Evolutionary conservation across 805 yeast species (phyloP).

Genomic region (Metschnikowia amazonensis): DNA sequence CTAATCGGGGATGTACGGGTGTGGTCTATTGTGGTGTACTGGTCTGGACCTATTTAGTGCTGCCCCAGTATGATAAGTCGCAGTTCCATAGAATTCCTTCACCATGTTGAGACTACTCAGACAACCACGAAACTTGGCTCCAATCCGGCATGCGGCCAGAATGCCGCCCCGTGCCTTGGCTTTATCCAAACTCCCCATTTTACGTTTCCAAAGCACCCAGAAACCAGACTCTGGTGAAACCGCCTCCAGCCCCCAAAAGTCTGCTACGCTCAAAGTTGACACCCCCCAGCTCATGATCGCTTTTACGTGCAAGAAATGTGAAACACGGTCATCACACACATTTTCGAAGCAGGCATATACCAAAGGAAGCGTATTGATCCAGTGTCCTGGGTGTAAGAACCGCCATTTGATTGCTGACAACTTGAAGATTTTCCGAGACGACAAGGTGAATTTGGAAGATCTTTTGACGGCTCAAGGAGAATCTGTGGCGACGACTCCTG

Average conservation of each 20-base stretch:
- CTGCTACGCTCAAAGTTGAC: constrained; percentile 48
- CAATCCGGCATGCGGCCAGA: not conserved
- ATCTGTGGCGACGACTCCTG: constrained; percentile 55
- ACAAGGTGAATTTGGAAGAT: constrained; percentile 72
- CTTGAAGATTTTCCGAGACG: constrained; percentile 70
- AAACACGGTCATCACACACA: constrained; percentile 79
- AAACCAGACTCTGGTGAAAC: not conserved
- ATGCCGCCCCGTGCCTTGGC: not conserved
- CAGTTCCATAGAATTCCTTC: not conserved
- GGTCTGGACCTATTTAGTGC: no score
- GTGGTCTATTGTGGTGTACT: not conserved
- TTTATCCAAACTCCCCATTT: no score
- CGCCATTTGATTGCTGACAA: constrained; percentile 87
- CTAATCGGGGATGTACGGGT: no score
- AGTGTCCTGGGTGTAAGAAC: constrained; percentile 87
- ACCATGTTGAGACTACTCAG: constrained; percentile 1
- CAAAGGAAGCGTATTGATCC: constrained; percentile 79
- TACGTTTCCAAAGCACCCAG: not conserved
- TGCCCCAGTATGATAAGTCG: not conserved
- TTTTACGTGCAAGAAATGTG: constrained; percentile 88
- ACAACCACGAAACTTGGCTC: not conserved
- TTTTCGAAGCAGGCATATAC: constrained; percentile 90
- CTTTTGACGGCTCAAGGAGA: constrained; percentile 75
- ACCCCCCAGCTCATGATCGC: constrained; percentile 82
- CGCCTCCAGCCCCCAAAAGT: not conserved